Evolutionary conservation across 192 early-diverging fungal genomes (phyloP), one percentile per base, ranked within the genome.

Genomic region (Backusella sp.): DNA sequence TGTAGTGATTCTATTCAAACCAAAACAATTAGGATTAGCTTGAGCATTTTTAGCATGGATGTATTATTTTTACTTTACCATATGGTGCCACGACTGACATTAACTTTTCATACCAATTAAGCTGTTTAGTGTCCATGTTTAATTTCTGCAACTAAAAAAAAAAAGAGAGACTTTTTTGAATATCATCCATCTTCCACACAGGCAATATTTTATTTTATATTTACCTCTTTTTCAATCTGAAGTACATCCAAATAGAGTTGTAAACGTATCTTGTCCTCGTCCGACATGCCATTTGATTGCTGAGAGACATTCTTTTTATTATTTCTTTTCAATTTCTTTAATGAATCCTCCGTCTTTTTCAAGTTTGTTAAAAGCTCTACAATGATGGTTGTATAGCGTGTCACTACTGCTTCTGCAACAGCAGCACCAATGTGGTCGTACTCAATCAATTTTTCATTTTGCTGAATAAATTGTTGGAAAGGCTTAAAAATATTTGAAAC

Each of bases 261-360:
- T 19, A 90, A 37, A 6, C 86, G 79, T 73, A 89, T 85, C 44
- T 90, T 90, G 72, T 90, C 89, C 32, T 84, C 83, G 34, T 86
- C 86, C 23, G 84, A 81, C 82, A 90, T 78, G 12, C 65, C 21
- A 26, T 73, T 76, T 28, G 69, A 71, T 14, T 66, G 52, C 0
- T 44, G 44, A 15, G 39, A 72, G 15, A 74, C 70, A 42, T 76
- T 81, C 11, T 12, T 39, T 19, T n/a, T 77, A 32, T 75, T 78
- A 23, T 70, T 73, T 46, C 82, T 68, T 46, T 81, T 80, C 21
- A 90, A 59, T 8, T 79, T 80, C 42, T 83, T 88, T 3, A 86
- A 74, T 6, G 80, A 77, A 14, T 86, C 86, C 35, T 88, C 86
- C 0, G 77, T 78, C 49, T 84, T 85, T 73, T 85, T 75, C 21